phyloP scores from a whole-genome alignment of 306 rosid genomes.

The Trifolium repens region DNA sequence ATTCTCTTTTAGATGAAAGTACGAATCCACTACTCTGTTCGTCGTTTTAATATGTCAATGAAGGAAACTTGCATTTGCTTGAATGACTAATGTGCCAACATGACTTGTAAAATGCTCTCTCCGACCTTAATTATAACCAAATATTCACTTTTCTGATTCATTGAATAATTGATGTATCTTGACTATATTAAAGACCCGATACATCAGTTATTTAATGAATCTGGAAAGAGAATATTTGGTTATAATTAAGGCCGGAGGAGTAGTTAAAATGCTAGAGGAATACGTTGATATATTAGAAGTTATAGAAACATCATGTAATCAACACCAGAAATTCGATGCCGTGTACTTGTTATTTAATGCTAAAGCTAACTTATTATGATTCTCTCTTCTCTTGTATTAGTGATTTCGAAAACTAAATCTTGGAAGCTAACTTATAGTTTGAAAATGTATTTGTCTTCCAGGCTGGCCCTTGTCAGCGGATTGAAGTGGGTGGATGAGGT shows the following conservation, averaged over 20 bases:
- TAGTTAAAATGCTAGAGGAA: conserved; percentile 5
- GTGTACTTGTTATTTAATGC: conserved; percentile 13
- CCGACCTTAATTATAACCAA: too few relatives aligned
- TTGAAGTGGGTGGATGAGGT: conserved; percentile 99
- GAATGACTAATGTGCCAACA: background rate
- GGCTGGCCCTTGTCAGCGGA: conserved; percentile 93
- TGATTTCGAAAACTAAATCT: conserved; percentile 19
- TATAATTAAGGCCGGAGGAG: too few relatives aligned
- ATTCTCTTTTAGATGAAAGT: conserved; percentile 2
- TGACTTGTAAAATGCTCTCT: background rate
- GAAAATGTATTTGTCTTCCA: conserved; percentile 43
- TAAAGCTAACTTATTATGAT: background rate
- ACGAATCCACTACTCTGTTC: background rate
- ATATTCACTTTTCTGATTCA: too few relatives aligned
- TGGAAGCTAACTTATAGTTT: conserved; percentile 16
- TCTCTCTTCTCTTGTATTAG: background rate
- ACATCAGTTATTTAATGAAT: too few relatives aligned
- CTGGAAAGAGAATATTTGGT: too few relatives aligned
- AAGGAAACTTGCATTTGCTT: conserved; percentile 21
- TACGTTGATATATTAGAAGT: background rate
- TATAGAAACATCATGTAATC: conserved; percentile 10
- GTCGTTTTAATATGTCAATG: background rate
- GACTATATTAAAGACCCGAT: too few relatives aligned
- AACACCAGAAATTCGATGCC: conserved; percentile 19
- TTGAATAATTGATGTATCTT: too few relatives aligned